phyloP scores from a whole-genome alignment of 352 stramenopile species.

The Globisporangium abappressorium region DNA sequence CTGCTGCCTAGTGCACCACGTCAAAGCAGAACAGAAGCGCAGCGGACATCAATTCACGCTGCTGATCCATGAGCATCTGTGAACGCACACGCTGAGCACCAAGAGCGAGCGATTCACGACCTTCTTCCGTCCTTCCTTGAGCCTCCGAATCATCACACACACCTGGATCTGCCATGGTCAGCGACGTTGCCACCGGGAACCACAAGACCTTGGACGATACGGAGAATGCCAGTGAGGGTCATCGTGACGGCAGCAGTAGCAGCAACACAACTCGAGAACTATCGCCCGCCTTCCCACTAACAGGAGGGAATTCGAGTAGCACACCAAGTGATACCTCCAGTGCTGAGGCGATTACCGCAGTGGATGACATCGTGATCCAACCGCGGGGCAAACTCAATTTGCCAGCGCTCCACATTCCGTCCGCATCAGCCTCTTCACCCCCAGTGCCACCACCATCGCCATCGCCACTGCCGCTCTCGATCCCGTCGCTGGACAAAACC shows the following conservation, averaged over 20 bases:
- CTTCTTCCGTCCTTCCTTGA: not conserved
- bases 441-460: not conserved
- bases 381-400: not conserved
- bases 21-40: not conserved
- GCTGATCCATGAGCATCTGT: not conserved
- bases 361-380: constrained; percentile 4
- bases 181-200: not conserved
- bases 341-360: not conserved
- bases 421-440: not conserved
- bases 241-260: not conserved
- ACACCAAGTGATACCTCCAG: not conserved
- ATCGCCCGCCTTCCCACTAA: not conserved
- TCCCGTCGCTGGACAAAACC: constrained; percentile 13
- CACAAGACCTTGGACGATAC: too few species aligned
- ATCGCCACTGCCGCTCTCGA: not conserved
- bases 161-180: not conserved
- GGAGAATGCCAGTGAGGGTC: not conserved
- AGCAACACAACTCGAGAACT: not conserved
- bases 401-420: not conserved
- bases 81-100: not conserved
- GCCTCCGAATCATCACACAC: not conserved
- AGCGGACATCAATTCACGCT: not conserved
- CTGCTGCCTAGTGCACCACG: not conserved
- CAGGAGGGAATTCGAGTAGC: not conserved
- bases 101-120: not conserved